Percentiles rank a stretch among this genome's conserved stretches.
Evolutionary conservation across 352 stramenopile species (phyloP).

Genomic region (Phytophthora capsici): DNA sequence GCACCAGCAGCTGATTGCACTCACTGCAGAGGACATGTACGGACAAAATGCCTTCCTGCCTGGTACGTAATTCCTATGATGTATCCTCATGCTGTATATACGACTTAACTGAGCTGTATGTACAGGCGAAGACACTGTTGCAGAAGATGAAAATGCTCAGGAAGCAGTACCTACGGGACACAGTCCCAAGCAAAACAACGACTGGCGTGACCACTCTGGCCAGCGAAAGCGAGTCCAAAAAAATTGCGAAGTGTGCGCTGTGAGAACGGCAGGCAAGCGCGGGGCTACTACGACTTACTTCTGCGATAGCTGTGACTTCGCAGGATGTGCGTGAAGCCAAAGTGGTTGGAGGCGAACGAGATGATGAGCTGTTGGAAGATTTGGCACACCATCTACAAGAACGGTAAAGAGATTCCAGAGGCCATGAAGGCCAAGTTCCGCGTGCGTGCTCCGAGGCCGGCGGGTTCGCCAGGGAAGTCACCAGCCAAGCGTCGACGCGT

Average conservation of each 20-base stretch:
- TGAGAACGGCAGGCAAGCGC: background rate
- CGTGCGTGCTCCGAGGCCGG: too few species aligned
- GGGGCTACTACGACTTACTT: background rate
- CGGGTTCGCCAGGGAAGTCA: too few species aligned
- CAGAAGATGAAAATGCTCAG: too few species aligned
- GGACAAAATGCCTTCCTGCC: too few species aligned
- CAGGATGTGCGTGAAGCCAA: background rate
- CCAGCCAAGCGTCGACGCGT: too few species aligned
- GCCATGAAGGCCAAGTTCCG: too few species aligned
- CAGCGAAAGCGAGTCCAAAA: background rate
- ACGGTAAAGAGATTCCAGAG: too few species aligned
- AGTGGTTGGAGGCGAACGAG: background rate
- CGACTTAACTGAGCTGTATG: background rate
- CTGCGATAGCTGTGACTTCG: background rate
- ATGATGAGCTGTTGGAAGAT: too few species aligned
- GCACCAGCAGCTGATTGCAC: background rate
- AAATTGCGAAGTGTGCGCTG: background rate
- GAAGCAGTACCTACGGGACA: too few species aligned
- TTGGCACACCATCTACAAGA: background rate
- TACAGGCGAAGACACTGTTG: background rate
- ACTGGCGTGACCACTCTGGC: too few species aligned
- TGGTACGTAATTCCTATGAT: too few species aligned
- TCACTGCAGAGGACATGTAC: too few species aligned
- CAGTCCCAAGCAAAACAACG: background rate
- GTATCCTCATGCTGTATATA: background rate